phyloP scores from a whole-genome alignment of 768 basidiomycete genomes.

The Termitomyces titanicus region DNA sequence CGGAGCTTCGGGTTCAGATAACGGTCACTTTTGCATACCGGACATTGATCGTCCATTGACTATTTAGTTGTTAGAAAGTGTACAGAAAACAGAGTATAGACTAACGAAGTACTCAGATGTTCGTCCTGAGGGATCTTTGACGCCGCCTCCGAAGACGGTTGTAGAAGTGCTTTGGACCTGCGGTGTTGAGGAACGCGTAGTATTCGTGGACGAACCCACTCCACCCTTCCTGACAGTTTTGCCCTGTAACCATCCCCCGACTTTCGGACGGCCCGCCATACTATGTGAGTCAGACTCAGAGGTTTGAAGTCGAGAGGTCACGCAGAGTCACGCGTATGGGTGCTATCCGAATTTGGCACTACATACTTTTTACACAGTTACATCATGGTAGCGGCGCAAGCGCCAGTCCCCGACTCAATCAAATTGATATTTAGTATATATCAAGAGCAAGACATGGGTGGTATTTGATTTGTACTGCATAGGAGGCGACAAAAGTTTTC shows the following conservation, averaged over 20 bases:
- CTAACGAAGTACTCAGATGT: constrained; percentile 79
- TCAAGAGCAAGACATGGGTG: no score
- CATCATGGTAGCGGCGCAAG: no score
- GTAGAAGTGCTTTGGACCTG: constrained; percentile 71
- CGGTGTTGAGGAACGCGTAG: constrained; percentile 59
- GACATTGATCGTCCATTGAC: constrained; percentile 94
- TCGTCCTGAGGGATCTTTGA: constrained; percentile 83
- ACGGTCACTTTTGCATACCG: constrained; percentile 94
- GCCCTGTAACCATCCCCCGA: constrained; percentile 64
- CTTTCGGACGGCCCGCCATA: constrained; percentile 30
- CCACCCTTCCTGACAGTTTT: constrained; percentile 73
- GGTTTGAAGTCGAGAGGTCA: neutral
- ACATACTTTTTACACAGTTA: no score
- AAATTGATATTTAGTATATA: no score
- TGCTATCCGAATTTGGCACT: no score
- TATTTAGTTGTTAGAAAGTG: constrained; percentile 21
- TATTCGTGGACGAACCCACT: constrained; percentile 33
- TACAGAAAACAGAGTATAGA: constrained; percentile 8
- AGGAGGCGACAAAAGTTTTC: no score
- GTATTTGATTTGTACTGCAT: no score
- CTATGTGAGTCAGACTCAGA: neutral
- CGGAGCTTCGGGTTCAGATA: constrained; percentile 94
- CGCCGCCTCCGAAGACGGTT: constrained; percentile 77
- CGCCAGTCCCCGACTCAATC: no score
- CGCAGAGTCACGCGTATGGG: no score